A percentile compares a stretch with the other conserved stretches of the same genome.
Conservation (phyloP, 164 flowering plant genomes). For the Taxillus chinensis region DNA sequence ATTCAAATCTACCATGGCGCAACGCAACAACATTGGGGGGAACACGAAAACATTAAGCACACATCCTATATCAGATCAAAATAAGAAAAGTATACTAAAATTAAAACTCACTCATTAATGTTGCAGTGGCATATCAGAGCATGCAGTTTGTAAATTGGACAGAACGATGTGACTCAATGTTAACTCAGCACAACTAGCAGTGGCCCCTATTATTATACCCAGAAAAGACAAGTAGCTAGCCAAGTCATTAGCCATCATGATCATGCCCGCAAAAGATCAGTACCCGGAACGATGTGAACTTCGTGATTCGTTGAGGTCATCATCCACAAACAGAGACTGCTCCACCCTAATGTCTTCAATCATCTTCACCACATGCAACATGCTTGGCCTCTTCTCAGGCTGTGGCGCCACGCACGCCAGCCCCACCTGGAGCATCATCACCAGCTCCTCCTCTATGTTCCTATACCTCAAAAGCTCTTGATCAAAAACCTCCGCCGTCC, state of each 20-base stretch:
- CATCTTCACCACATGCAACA: constrained; percentile 76
- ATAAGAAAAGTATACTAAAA: too few species aligned
- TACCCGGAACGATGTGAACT: constrained; percentile 22
- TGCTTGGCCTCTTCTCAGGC: constrained; percentile 83
- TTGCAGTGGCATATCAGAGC: too few species aligned
- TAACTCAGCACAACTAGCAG: too few species aligned
- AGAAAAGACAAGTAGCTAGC: constrained; percentile 19
- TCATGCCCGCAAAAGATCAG: constrained; percentile 71
- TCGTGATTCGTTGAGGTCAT: constrained; percentile 77
- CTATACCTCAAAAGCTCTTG: constrained; percentile 80
- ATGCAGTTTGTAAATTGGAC: too few species aligned
- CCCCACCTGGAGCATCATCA: constrained; percentile 81
- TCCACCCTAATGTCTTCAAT: constrained; percentile 87
- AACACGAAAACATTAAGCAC: too few species aligned
- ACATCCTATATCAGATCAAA: too few species aligned
- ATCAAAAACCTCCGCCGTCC: constrained; percentile 95
- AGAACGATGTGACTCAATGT: too few species aligned
- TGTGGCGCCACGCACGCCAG: constrained; percentile 62
- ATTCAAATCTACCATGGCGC: too few species aligned
- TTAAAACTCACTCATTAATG: too few species aligned
- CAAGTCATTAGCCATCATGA: constrained; percentile 66
- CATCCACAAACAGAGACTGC: constrained; percentile 75
- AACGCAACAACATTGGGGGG: too few species aligned
- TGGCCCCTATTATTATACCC: too few species aligned
- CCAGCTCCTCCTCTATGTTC: constrained; percentile 91